These are phyloP conservation scores for Lachnellula hyalina DNA, from an alignment of 2,329 filamentous ascomycete genomes.

Conservation along the genomic window DNA sequence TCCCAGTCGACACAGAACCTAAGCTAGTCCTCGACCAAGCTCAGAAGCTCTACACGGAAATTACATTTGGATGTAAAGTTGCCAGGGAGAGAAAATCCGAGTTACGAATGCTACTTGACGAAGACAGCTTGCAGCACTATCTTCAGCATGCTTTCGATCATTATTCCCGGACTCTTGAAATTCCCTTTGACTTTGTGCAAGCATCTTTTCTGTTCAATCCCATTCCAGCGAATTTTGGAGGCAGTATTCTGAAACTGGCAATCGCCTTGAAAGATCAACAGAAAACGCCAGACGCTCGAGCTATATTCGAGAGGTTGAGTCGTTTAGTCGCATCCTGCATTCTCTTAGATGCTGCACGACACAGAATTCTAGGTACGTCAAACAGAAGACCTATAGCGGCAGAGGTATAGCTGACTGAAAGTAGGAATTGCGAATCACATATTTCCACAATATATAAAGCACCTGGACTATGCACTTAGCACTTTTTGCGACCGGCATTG, in stretches of 20 bases:
- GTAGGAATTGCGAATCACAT: constrained; percentile 6
- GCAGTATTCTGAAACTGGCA: constrained; percentile 13
- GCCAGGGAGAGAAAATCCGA: neutral
- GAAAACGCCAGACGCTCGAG: neutral
- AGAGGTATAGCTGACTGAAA: neutral
- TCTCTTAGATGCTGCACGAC: constrained; percentile 5
- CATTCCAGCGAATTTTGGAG: constrained; percentile 8
- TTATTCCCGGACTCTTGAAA: constrained; percentile 2
- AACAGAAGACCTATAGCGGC: neutral
- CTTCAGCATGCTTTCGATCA: constrained; percentile 10
- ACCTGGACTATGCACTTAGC: constrained; percentile 2
- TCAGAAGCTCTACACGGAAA: constrained; percentile 2
- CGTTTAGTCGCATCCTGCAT: constrained; percentile 12
- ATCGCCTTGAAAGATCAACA: neutral
- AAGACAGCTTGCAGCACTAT: constrained; percentile 1
- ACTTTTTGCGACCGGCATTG: constrained; percentile 7
- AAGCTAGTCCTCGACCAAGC: constrained; percentile 3
- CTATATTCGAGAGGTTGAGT: constrained; percentile 3
- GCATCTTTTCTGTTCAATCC: constrained; percentile 3
- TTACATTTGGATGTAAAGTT: neutral
- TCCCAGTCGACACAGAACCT: neutral
- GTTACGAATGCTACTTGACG: constrained; percentile 1
- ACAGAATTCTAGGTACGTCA: constrained; percentile 1
- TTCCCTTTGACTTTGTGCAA: constrained; percentile 10
- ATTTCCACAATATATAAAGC: constrained; percentile 5